phyloP scores from a whole-genome alignment of 1,284 basidiomycete species.

The Amylostereum areolatum region DNA sequence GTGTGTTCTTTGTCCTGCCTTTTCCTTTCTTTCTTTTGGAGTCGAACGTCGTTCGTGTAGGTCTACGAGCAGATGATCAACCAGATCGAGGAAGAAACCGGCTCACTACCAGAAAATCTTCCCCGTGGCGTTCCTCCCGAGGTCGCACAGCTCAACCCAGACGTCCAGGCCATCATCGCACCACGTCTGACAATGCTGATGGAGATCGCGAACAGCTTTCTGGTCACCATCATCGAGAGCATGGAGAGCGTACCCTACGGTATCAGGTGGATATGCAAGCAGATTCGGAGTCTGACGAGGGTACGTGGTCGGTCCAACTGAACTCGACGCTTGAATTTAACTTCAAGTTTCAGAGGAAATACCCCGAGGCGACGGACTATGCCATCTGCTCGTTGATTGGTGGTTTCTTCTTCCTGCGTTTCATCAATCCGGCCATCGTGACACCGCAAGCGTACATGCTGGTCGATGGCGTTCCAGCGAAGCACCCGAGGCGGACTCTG shows the following conservation, averaged over 20 bases:
- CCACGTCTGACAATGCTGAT: slow-evolving; percentile 96
- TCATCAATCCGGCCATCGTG: slow-evolving; percentile 99
- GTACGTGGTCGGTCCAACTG: slow-evolving; percentile 39
- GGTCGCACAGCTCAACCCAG: slow-evolving; percentile 85
- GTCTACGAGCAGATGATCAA: slow-evolving; percentile 99
- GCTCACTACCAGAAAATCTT: slow-evolving; percentile 82
- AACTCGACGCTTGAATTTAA: neutral
- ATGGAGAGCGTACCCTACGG: slow-evolving; percentile 98
- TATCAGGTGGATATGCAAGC: slow-evolving; percentile 99
- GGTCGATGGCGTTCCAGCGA: slow-evolving; percentile 94
- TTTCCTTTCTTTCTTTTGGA: neutral
- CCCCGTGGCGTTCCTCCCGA: slow-evolving; percentile 92
- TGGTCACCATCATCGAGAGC: slow-evolving; percentile 96
- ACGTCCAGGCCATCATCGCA: slow-evolving; percentile 96
- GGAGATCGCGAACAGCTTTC: slow-evolving; percentile 97
- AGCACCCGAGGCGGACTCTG: slow-evolving; percentile 92
- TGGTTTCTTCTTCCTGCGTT: slow-evolving; percentile 99
- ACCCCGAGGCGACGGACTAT: slow-evolving; percentile 95
- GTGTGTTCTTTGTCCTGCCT: slow-evolving; percentile 33
- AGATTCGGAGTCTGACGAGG: slow-evolving; percentile 92
- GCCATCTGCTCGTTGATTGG: slow-evolving; percentile 98
- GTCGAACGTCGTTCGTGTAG: slow-evolving; percentile 25
- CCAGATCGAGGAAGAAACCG: slow-evolving; percentile 96
- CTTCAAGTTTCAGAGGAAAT: slow-evolving; percentile 70
- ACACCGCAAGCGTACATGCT: slow-evolving; percentile 99